Conservation (phyloP, 2,329 filamentous ascomycete genomes). For the Podosphaera fusca region DNA sequence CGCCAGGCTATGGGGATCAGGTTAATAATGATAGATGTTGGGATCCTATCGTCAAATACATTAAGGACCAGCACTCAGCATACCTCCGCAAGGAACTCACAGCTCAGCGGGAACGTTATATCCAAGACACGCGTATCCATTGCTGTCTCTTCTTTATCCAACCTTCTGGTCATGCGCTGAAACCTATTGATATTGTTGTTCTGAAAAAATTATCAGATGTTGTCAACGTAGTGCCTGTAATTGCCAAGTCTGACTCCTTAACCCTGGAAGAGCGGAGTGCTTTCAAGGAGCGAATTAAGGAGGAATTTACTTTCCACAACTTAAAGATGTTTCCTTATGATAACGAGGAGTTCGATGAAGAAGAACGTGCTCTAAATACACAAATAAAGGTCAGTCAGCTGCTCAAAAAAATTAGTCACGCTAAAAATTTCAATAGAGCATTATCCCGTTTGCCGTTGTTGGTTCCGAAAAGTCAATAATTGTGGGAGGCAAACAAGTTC, state of each 20-base stretch:
- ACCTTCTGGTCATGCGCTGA: conserved; percentile 89
- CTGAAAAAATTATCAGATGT: conserved; percentile 99
- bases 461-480: conserved; percentile 97
- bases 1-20: conserved; percentile 89
- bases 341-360: conserved; percentile 94
- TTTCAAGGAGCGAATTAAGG: conserved; percentile 99
- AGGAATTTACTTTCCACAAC: conserved; percentile 99
- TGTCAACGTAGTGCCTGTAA: conserved; percentile 96
- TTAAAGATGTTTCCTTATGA: conserved; percentile 99
- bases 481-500: conserved; percentile 90
- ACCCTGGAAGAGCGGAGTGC: conserved; percentile 85
- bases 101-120: conserved; percentile 95
- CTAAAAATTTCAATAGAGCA: conserved; percentile 34
- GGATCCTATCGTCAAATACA: conserved; percentile 99
- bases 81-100: conserved; percentile 99
- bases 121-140: conserved; percentile 97
- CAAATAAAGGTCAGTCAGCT: conserved; percentile 69
- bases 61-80: conserved; percentile 99
- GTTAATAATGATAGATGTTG: conserved; percentile 99
- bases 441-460: conserved; percentile 93
- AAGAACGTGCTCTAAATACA: conserved; percentile 79
- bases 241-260: conserved; percentile 91
- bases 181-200: conserved; percentile 98
- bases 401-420: conserved; percentile 1
- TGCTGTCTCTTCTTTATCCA: conserved; percentile 99